These are phyloP conservation scores for Nigrograna mackinnonii DNA, from an alignment of 2,329 filamentous ascomycete genomes.

Conservation along the genomic window DNA sequence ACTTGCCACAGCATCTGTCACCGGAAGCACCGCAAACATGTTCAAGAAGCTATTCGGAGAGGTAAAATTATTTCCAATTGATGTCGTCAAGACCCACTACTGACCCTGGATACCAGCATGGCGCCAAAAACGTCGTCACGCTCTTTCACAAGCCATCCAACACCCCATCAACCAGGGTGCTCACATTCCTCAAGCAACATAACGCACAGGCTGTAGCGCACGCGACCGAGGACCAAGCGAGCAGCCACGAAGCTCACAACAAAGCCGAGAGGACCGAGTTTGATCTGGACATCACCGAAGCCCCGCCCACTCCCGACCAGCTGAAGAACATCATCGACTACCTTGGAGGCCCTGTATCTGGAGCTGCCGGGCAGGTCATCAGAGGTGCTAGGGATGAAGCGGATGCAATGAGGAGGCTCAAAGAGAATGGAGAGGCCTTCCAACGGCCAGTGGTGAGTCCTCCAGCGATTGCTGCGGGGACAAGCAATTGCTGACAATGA, in stretches of 20 bases:
- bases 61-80: constrained; percentile 27
- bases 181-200: constrained; percentile 78
- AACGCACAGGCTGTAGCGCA: constrained; percentile 69
- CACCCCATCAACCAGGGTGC: constrained; percentile 72
- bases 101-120: constrained; percentile 39
- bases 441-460: constrained; percentile 76
- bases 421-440: constrained; percentile 70
- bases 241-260: constrained; percentile 65
- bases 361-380: constrained; percentile 67
- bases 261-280: constrained; percentile 70
- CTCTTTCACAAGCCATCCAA: constrained; percentile 88
- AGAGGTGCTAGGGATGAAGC: constrained; percentile 72
- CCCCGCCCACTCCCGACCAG: constrained; percentile 79
- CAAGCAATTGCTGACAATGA: constrained; percentile 9
- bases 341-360: constrained; percentile 58
- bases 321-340: constrained; percentile 84
- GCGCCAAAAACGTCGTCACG: constrained; percentile 78
- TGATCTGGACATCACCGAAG: constrained; percentile 83
- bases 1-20: no score
- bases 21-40: constrained; percentile 31
- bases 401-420: constrained; percentile 81
- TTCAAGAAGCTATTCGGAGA: constrained; percentile 54
- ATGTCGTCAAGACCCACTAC: not conserved
- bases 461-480: constrained; percentile 31
- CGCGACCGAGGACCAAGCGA: constrained; percentile 75